Evolutionary conservation across 2,329 filamentous ascomycete genomes (phyloP).

Genomic region (Albophoma yamanashiensis): DNA sequence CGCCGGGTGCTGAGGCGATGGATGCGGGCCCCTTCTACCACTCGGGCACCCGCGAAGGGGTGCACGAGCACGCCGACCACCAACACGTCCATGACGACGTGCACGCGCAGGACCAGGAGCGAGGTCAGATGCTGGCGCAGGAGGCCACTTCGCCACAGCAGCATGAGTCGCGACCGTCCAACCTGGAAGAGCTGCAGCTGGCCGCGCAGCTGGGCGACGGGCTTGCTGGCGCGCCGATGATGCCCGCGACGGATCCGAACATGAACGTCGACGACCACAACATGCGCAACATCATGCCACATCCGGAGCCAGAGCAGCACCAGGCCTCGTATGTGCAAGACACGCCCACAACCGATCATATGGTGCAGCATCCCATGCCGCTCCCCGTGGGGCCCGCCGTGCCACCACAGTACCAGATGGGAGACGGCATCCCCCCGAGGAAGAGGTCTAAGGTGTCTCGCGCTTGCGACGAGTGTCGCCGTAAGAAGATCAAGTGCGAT

Average conservation of each 20-base stretch:
- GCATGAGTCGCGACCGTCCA: constrained; percentile 30
- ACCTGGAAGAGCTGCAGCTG: constrained; percentile 45
- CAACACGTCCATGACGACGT: constrained; percentile 17
- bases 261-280: constrained; percentile 31
- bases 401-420: constrained; percentile 27
- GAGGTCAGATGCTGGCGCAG: constrained; percentile 16
- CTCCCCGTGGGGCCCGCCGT: constrained; percentile 25
- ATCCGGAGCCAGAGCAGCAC: constrained; percentile 27
- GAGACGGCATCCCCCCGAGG: constrained; percentile 53
- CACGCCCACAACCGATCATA: constrained; percentile 21
- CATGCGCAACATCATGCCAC: constrained; percentile 33
- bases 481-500: constrained; percentile 87
- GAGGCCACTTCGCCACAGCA: constrained; percentile 29
- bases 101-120: constrained; percentile 19
- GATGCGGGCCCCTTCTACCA: constrained; percentile 34
- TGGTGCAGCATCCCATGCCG: constrained; percentile 24
- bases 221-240: constrained; percentile 35
- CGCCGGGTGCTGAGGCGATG: constrained; percentile 31
- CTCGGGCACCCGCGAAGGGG: constrained; percentile 22
- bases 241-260: constrained; percentile 34
- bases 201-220: constrained; percentile 47
- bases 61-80: constrained; percentile 18
- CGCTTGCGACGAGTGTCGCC: constrained; percentile 79
- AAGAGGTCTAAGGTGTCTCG: constrained; percentile 81
- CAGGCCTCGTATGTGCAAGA: constrained; percentile 27